Conservation (phyloP, 352 stramenopile genomes). For the Globisporangium emineosum region DNA sequence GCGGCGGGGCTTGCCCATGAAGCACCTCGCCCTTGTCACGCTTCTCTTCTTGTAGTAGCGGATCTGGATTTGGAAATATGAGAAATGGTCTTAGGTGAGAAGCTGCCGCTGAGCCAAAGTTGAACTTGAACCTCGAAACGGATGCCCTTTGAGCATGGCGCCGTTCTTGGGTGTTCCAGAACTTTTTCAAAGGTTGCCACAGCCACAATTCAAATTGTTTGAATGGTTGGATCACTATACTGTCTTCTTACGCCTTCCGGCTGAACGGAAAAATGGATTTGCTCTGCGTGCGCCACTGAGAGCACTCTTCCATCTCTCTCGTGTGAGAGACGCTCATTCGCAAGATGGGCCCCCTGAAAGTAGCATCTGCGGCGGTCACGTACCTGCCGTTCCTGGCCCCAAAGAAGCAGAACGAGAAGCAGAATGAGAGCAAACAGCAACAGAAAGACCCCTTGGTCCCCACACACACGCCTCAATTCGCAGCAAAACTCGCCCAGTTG, state of each 20-base stretch:
- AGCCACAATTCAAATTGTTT: too few relatives aligned
- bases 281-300: too few relatives aligned
- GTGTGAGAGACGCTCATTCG: not conserved
- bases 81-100: too few relatives aligned
- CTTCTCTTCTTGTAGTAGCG: not conserved
- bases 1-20: conserved; percentile 1
- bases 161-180: not conserved
- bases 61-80: too few relatives aligned
- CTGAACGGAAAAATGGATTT: too few relatives aligned
- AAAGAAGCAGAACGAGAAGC: not conserved
- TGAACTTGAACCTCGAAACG: not conserved
- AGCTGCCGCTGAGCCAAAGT: too few relatives aligned
- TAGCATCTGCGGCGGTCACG: conserved; percentile 6
- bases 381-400: conserved; percentile 9
- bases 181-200: not conserved
- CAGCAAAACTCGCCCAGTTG: not conserved
- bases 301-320: not conserved
- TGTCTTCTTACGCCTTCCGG: too few relatives aligned
- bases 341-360: conserved; percentile 3
- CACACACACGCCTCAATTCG: not conserved
- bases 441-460: not conserved
- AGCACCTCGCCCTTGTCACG: not conserved
- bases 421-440: not conserved
- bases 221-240: too few relatives aligned
- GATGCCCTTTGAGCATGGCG: not conserved